Conservation (phyloP, 306 rosid species). For the Cucurbita ficifolia region DNA sequence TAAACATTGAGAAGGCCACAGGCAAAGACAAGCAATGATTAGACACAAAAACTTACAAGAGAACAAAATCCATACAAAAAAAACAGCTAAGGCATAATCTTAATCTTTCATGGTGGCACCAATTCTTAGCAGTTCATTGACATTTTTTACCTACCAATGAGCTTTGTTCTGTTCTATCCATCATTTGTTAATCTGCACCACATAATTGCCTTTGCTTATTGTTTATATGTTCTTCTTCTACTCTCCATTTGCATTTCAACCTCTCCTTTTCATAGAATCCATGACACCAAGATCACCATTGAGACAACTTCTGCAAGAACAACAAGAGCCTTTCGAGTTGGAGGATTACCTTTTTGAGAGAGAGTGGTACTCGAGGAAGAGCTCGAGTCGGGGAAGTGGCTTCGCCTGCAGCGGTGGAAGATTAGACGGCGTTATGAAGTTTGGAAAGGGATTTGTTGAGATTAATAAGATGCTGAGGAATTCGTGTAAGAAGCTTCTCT, state of each 20-base stretch:
- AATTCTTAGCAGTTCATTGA: constrained; percentile 1
- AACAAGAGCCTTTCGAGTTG: constrained; percentile 70
- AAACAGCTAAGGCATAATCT: not conserved
- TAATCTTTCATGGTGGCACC: constrained; percentile 4
- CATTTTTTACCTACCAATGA: constrained; percentile 1
- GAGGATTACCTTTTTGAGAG: constrained; percentile 52
- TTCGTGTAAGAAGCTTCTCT: constrained; percentile 30
- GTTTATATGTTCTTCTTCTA: not conserved
- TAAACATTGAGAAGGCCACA: not conserved
- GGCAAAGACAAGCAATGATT: constrained; percentile 3
- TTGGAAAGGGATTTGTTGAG: constrained; percentile 16
- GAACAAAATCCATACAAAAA: not conserved
- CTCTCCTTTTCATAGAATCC: constrained; percentile 36
- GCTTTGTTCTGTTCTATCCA: not conserved
- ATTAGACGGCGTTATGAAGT: constrained; percentile 14
- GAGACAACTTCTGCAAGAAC: constrained; percentile 51
- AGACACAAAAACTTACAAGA: not conserved
- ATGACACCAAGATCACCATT: constrained; percentile 23
- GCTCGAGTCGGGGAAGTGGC: not conserved
- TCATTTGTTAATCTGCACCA: not conserved
- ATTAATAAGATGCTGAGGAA: constrained; percentile 24
- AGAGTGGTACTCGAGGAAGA: constrained; percentile 29
- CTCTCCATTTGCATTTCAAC: not conserved
- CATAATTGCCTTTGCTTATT: not conserved
- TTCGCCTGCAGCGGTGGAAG: constrained; percentile 10